Percentiles rank a stretch among this genome's conserved stretches.
Conservation (phyloP, 1,284 basidiomycete species). For the Anthracocystis setariae region DNA sequence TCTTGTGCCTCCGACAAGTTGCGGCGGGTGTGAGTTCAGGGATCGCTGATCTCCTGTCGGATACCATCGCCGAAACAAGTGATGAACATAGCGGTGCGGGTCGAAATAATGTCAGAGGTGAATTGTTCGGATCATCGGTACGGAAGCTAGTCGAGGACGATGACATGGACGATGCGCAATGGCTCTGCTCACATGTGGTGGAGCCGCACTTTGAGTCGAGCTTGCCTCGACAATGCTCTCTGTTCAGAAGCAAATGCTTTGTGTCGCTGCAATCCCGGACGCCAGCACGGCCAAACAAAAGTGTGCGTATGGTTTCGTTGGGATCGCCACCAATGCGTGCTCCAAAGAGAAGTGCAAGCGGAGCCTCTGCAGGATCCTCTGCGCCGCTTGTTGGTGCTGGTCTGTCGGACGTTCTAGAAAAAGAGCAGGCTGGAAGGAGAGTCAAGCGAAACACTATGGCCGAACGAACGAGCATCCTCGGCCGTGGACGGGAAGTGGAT, state of each 20-base stretch:
- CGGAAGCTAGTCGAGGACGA: conserved; percentile 48
- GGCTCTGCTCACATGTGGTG: conserved; percentile 57
- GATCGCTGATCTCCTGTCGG: conserved; percentile 27
- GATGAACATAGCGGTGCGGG: background rate
- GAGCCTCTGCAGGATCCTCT: background rate
- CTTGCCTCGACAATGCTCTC: conserved; percentile 53
- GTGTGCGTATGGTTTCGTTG: conserved; percentile 6
- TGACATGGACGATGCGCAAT: conserved; percentile 63
- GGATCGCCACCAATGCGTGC: conserved; percentile 23
- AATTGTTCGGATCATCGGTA: conserved; percentile 34
- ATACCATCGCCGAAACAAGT: conserved; percentile 4
- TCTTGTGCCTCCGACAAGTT: conserved; percentile 43
- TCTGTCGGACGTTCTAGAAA: conserved; percentile 37
- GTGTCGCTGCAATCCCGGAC: conserved; percentile 46
- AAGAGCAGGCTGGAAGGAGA: conserved; percentile 35
- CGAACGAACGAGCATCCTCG: conserved; percentile 26
- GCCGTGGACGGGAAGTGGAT: conserved; percentile 41
- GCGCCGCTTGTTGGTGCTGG: conserved; percentile 1
- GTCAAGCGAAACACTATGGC: conserved; percentile 24
- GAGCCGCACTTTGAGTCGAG: conserved; percentile 51
- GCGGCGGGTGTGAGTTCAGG: conserved; percentile 32
- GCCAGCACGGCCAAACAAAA: conserved; percentile 27
- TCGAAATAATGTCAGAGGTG: conserved; percentile 1
- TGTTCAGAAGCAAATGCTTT: conserved; percentile 60
- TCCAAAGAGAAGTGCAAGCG: conserved; percentile 14